Base-by-base conservation (phyloP, 2,329 filamentous ascomycete genomes). In the Verticillium tricorpus region DNA sequence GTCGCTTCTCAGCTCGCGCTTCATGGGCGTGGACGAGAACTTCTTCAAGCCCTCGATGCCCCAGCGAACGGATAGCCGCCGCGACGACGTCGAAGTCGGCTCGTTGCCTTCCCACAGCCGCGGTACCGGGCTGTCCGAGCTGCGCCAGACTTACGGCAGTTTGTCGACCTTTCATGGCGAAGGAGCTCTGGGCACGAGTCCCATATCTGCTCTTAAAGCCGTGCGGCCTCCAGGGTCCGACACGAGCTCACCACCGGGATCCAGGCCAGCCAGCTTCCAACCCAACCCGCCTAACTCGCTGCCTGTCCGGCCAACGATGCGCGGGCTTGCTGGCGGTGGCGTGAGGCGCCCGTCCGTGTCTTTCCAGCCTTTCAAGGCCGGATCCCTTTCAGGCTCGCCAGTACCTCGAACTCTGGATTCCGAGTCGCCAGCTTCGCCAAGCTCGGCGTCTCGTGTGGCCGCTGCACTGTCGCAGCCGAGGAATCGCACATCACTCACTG, bases 281-380 rank as follows among this genome's bases (percentile, higher is more conserved):
- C 69, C 75, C 8, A 78, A 78, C 17, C 78, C 79, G 2, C 78
- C 82, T 9, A 79, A 82, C 65, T 86, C 85, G 4, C 69, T 86
- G 55, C 85, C 85, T n/a, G 81, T 83, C 6, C 73, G 76, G 31
- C 76, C 74, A 14, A 67, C 74, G 1, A 63, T 79, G 50, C 79
- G 80, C 58, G 77, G 75, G 15, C 75, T 78, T 50, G 86, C 90
- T 54, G 80, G 78, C 25, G 70, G 83, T 57, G 82, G 82, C 60
- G 58, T 55, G 3, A 85, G 93, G 68, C 86, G 92, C 60, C 89
- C 91, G 7, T 97, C 92, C 0, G 86, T 97, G 25, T 96, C 92
- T 0, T 97, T 97, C 69, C 92, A 96, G 68, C 93, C 94, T 0
- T 99, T 99, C 80, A 99, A 99, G 76, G 92, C 93, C 15, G 94